Conservation (phyloP, 768 basidiomycete genomes). For the Boletus sp. region DNA sequence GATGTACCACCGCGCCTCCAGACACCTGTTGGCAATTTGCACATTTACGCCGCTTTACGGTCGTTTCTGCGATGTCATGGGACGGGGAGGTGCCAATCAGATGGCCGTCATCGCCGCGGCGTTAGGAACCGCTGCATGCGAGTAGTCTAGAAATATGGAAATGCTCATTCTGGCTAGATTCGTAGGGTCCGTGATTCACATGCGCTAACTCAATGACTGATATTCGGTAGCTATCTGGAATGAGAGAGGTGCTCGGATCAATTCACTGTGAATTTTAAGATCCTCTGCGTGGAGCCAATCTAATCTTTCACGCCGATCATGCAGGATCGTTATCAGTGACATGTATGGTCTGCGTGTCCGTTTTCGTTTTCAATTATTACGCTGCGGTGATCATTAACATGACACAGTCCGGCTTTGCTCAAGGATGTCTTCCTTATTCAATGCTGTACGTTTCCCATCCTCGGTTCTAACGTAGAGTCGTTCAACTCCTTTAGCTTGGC, state of each 20-base stretch:
- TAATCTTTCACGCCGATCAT: slow-evolving; percentile 11
- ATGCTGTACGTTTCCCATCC: slow-evolving; percentile 49
- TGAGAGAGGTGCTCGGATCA: slow-evolving; percentile 77
- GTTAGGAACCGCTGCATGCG: slow-evolving; percentile 65
- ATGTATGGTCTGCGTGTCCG: slow-evolving; percentile 75
- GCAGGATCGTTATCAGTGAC: slow-evolving; percentile 72
- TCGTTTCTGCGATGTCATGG: slow-evolving; percentile 71
- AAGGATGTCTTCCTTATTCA: no score
- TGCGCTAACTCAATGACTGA: background rate
- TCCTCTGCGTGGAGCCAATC: background rate
- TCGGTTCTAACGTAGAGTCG: background rate
- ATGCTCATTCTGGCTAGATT: slow-evolving; percentile 72
- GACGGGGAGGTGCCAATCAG: slow-evolving; percentile 66
- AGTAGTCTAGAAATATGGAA: slow-evolving; percentile 65
- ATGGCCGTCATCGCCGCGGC: slow-evolving; percentile 58
- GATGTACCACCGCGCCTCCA: slow-evolving; percentile 23
- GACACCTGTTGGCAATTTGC: slow-evolving; percentile 74
- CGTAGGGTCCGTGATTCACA: slow-evolving; percentile 42
- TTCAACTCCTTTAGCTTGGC: slow-evolving; percentile 48
- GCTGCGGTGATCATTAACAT: slow-evolving; percentile 12
- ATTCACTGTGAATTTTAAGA: slow-evolving; percentile 55
- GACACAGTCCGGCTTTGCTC: slow-evolving; percentile 57
- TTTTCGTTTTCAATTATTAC: slow-evolving; percentile 12
- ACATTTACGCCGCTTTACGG: slow-evolving; percentile 85
- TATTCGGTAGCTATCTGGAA: slow-evolving; percentile 56